A percentile compares a stretch with the other conserved stretches of the same genome.
Conservation (phyloP, 31 red algal genomes). For the Endocladia muricata region DNA sequence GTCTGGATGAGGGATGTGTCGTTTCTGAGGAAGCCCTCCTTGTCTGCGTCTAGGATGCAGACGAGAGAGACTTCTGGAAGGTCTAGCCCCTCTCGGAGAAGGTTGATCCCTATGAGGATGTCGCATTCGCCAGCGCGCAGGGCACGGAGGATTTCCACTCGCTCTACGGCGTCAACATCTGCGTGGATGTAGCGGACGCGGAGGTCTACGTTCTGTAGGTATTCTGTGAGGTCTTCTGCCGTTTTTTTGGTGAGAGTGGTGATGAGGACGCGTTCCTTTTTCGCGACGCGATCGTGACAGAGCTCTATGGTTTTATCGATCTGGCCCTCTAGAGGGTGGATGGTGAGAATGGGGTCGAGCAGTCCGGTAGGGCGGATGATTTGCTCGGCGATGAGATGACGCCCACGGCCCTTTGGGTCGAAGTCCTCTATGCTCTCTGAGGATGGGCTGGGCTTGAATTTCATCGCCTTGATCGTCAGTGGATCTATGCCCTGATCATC, state of each 20-base stretch:
- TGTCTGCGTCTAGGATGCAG: conserved; percentile 58
- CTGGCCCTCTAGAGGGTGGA: conserved; percentile 29
- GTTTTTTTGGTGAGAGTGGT: conserved; percentile 52
- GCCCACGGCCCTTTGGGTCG: background rate
- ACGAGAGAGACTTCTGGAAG: conserved; percentile 46
- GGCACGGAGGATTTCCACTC: conserved; percentile 23
- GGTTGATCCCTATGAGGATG: conserved; percentile 43
- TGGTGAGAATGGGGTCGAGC: conserved; percentile 32
- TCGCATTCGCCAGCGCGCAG: conserved; percentile 13
- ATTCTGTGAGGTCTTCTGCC: conserved; percentile 40
- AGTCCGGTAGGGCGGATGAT: conserved; percentile 49
- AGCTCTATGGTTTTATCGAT: conserved; percentile 42
- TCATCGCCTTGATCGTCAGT: background rate
- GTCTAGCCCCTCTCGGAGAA: conserved; percentile 50
- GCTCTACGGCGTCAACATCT: conserved; percentile 38
- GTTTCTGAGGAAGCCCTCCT: conserved; percentile 55
- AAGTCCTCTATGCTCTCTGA: background rate
- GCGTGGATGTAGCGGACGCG: conserved; percentile 48
- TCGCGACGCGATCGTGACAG: background rate
- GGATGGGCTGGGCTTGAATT: background rate
- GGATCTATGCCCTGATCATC: background rate
- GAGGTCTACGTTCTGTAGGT: conserved; percentile 15
- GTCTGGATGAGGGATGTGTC: conserved; percentile 50
- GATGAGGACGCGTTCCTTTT: conserved; percentile 34
- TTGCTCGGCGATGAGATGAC: conserved; percentile 24